Percentiles rank a stretch among this genome's conserved stretches.
These are phyloP conservation scores for Rosa persica DNA, from an alignment of 306 rosid species.

Conservation along the genomic window DNA sequence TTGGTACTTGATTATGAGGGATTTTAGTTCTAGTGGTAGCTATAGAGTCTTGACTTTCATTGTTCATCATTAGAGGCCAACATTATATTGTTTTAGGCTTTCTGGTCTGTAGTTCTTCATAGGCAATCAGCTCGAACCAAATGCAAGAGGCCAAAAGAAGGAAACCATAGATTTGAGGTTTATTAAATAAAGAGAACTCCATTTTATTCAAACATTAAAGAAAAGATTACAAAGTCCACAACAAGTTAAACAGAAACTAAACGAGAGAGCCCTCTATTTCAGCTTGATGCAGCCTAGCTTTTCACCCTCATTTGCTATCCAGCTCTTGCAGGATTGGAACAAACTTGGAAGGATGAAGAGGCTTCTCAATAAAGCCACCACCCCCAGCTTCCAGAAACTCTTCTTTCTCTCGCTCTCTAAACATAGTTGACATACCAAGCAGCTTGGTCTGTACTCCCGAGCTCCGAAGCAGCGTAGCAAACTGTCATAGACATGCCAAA, in stretches of 20 bases:
- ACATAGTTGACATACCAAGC: slow-evolving; percentile 1
- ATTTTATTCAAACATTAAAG: neutral
- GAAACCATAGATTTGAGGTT: neutral
- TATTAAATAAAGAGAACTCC: neutral
- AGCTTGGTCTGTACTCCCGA: slow-evolving; percentile 26
- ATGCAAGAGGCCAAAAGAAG: neutral
- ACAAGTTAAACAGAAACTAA: neutral
- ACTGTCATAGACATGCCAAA: slow-evolving; percentile 14
- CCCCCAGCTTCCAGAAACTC: slow-evolving; percentile 29
- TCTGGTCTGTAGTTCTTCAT: neutral
- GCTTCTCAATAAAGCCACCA: slow-evolving; percentile 22
- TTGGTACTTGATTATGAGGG: neutral
- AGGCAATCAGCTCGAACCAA: neutral
- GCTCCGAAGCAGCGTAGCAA: slow-evolving; percentile 13
- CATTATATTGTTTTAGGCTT: neutral
- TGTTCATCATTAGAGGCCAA: neutral
- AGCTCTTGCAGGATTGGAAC: slow-evolving; percentile 27
- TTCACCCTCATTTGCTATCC: neutral
- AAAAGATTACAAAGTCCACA: neutral
- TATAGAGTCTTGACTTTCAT: neutral
- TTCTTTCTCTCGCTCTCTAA: neutral
- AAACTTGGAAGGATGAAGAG: slow-evolving; percentile 17
- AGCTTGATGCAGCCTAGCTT: neutral
- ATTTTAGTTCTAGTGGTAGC: neutral
- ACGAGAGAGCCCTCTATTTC: slow-evolving; percentile 1